A percentile compares a stretch with the other conserved stretches of the same genome.
phyloP scores from a whole-genome alignment of 495 filamentous ascomycete species.

The Neurospora terricola region DNA sequence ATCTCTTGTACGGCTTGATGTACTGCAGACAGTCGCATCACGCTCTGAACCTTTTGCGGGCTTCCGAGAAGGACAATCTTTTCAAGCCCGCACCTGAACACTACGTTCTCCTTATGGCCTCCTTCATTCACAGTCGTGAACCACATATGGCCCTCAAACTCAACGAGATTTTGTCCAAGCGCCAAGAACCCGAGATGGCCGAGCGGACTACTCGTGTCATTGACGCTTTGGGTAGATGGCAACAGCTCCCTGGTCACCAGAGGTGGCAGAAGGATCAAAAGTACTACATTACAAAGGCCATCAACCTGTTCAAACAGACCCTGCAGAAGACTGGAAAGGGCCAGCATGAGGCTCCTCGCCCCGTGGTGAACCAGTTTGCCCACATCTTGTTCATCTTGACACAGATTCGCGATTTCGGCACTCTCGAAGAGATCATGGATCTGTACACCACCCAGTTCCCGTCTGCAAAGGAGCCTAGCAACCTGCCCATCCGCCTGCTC shows the following conservation, averaged over 20 bases:
- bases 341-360: slow-evolving; percentile 15
- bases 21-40: slow-evolving; percentile 49
- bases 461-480: slow-evolving; percentile 3
- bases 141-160: slow-evolving; percentile 22
- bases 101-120: slow-evolving; percentile 21
- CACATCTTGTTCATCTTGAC: slow-evolving; percentile 53
- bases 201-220: slow-evolving; percentile 23
- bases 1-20: slow-evolving; percentile 60
- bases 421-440: slow-evolving; percentile 47
- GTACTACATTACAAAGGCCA: slow-evolving; percentile 16
- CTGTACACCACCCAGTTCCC: slow-evolving; percentile 34
- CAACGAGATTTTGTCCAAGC: slow-evolving; percentile 24
- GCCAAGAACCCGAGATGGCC: slow-evolving; percentile 21
- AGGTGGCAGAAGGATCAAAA: slow-evolving; percentile 12
- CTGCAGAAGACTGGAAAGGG: slow-evolving; percentile 4
- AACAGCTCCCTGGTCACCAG: slow-evolving; percentile 12
- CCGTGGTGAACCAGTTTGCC: slow-evolving; percentile 43
- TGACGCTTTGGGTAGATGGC: slow-evolving; percentile 24
- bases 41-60: slow-evolving; percentile 55
- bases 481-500: slow-evolving; percentile 48
- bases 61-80: slow-evolving; percentile 45
- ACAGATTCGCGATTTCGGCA: slow-evolving; percentile 40
- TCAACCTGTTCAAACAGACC: slow-evolving; percentile 16
- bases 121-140: slow-evolving; percentile 27
- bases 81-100: slow-evolving; percentile 57